Base-by-base conservation (phyloP, 2,329 filamentous ascomycete genomes). In the Ceratocystis lukuohia region DNA sequence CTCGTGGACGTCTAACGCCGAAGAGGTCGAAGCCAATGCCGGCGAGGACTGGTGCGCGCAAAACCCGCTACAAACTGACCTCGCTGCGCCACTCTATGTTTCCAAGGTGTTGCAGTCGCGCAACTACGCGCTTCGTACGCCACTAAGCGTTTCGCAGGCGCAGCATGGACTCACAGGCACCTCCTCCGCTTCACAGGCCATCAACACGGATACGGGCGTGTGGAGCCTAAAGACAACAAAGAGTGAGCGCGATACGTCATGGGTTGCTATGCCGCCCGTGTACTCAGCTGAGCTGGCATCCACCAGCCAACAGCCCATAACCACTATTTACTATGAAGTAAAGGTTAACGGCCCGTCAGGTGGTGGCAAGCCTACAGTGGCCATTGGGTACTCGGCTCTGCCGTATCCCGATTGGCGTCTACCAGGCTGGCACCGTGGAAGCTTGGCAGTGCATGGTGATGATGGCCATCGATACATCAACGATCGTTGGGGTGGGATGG, bases 381-480 rank as follows among this genome's bases (percentile, higher is more conserved):
- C 85, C 0, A 73, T 93, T 8, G 89, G 89, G 8, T 91, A 85
- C 73, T 77, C 82, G 0, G 88, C 88, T 1, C 82, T 87, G 61
- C 89, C 89, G 6, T 93, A 91, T 72, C 89, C 89, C 5, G 79
- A 81, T 0, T 93, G 90, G 77, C 82, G 89, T 6, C 80, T 92
- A 68, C 89, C 89, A 0, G 89, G 89, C 1, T 93, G 89, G 89
- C 87, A 94, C 72, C 82, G 89, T 44, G 89, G 83, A 20, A 87
- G 84, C 69, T 72, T 92, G 15, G 89, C 80, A 1, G 84, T 93
- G n/a, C 89, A 93, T 73, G 85, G 87, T 61, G 89, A 93, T 73
- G 89, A 93, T 74, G 89, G 89, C 0, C 81, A 87, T 71, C 82
- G 82, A 73, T 94, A 88, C 73, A 80, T 91, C 71, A 90, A 91